These are phyloP conservation scores for Microbotryum saponariae DNA, from an alignment of 1,284 basidiomycete genomes.

Conservation along the genomic window DNA sequence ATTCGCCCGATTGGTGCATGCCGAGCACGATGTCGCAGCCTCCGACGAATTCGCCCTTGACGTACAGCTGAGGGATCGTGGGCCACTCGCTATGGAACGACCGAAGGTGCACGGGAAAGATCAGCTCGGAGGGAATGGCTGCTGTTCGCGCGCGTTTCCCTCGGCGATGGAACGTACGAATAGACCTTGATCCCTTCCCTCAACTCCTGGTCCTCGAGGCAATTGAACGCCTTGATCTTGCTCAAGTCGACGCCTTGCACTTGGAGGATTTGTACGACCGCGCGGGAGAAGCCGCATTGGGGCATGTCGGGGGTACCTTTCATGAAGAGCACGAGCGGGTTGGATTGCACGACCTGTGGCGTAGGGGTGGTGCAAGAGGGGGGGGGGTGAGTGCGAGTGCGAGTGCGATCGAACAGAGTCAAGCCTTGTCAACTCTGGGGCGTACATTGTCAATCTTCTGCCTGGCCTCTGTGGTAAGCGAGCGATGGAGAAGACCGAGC, in stretches of 20 bases:
- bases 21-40: conserved; percentile 90
- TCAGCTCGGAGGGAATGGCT: too few species aligned
- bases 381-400: background rate
- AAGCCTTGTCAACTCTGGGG: conserved; percentile 7
- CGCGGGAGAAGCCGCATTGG: conserved; percentile 83
- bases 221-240: conserved; percentile 69
- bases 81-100: conserved; percentile 77
- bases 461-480: conserved; percentile 44
- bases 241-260: conserved; percentile 72
- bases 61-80: conserved; percentile 91
- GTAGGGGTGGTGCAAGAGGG: background rate
- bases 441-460: conserved; percentile 46
- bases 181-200: conserved; percentile 87
- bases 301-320: conserved; percentile 70
- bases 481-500: conserved; percentile 32
- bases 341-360: conserved; percentile 55
- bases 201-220: conserved; percentile 77
- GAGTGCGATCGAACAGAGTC: background rate
- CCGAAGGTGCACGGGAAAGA: too few species aligned
- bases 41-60: conserved; percentile 90
- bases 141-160: too few species aligned
- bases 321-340: conserved; percentile 87
- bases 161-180: conserved; percentile 54
- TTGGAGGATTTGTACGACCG: conserved; percentile 82
- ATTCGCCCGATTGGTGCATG: conserved; percentile 94